Conservation (phyloP, 805 yeast species). For the Ogataea parapolymorpha region DNA sequence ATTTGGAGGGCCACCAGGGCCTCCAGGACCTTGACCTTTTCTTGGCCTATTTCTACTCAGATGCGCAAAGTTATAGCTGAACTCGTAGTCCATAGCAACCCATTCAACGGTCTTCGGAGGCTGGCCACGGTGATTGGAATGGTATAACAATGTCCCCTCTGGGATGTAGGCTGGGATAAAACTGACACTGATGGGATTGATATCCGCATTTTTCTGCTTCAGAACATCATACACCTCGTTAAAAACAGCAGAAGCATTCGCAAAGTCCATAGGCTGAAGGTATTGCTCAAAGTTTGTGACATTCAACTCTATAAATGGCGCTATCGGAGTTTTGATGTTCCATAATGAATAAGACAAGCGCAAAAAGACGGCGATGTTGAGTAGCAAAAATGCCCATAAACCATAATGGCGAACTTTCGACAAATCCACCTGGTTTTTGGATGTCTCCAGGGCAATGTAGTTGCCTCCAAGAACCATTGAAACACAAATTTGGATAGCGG, state of each 20-base stretch:
- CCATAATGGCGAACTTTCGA: neutral
- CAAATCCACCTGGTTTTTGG: neutral
- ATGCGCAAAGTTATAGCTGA: conserved; percentile 47
- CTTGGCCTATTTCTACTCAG: conserved; percentile 17
- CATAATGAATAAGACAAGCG: neutral
- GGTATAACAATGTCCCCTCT: conserved; percentile 55
- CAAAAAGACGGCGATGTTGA: conserved; percentile 1
- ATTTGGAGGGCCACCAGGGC: conserved; percentile 6
- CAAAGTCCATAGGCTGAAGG: conserved; percentile 35
- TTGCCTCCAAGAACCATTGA: conserved; percentile 1
- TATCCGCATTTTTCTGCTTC: conserved; percentile 48
- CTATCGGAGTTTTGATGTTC: no score
- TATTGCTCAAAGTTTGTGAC: conserved; percentile 23
- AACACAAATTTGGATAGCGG: neutral
- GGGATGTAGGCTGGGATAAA: conserved; percentile 61
- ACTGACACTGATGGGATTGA: conserved; percentile 55
- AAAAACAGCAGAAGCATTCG: conserved; percentile 54
- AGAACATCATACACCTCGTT: conserved; percentile 52
- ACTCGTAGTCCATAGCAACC: conserved; percentile 64
- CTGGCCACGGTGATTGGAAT: conserved; percentile 39
- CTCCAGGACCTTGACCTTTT: conserved; percentile 1
- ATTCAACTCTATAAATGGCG: conserved; percentile 1
- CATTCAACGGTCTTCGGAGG: conserved; percentile 53
- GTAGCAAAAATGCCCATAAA: neutral
- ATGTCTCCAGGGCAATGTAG: neutral